A percentile compares a stretch with the other conserved stretches of the same genome.
Conservation (phyloP, 2,329 filamentous ascomycete genomes). For the Tolypocladium guangdongense region DNA sequence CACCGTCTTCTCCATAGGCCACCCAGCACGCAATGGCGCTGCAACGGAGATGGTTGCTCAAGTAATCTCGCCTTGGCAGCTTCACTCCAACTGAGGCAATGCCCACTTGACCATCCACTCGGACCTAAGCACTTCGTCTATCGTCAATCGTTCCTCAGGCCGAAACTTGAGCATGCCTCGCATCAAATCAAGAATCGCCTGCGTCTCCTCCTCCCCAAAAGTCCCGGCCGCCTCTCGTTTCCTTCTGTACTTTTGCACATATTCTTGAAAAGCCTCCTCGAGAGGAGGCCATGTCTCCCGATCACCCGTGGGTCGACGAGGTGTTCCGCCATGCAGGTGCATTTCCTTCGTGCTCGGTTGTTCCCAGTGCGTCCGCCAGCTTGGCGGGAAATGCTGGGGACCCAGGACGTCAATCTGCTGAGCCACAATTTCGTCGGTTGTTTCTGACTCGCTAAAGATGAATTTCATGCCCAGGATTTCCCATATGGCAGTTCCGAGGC, state of each 20-base stretch:
- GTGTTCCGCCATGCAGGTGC: neutral
- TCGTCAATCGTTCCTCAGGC: slow-evolving; percentile 16
- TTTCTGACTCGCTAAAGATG: slow-evolving; percentile 10
- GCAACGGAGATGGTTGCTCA: too few relatives aligned
- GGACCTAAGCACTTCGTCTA: slow-evolving; percentile 17
- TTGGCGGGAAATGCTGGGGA: slow-evolving; percentile 2
- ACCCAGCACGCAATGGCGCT: too few relatives aligned
- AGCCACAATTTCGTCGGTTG: slow-evolving; percentile 9
- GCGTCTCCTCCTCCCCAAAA: slow-evolving; percentile 10
- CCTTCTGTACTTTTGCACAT: slow-evolving; percentile 11
- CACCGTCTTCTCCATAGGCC: too few relatives aligned
- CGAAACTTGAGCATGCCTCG: slow-evolving; percentile 17
- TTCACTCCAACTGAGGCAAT: neutral
- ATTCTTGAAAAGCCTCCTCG: slow-evolving; percentile 16
- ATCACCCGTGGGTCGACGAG: neutral
- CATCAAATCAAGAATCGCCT: slow-evolving; percentile 17
- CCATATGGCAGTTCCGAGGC: slow-evolving; percentile 10
- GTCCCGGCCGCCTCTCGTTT: slow-evolving; percentile 3
- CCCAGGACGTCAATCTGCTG: slow-evolving; percentile 13
- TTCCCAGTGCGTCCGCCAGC: slow-evolving; percentile 6
- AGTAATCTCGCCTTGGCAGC: too few relatives aligned
- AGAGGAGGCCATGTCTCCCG: slow-evolving; percentile 11
- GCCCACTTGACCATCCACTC: slow-evolving; percentile 24
- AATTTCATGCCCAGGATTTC: slow-evolving; percentile 12
- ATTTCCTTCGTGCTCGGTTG: neutral